Evolutionary conservation across 768 basidiomycete species (phyloP), one percentile per base, ranked within the genome.

Genomic region (Gymnopilus dilepis): DNA sequence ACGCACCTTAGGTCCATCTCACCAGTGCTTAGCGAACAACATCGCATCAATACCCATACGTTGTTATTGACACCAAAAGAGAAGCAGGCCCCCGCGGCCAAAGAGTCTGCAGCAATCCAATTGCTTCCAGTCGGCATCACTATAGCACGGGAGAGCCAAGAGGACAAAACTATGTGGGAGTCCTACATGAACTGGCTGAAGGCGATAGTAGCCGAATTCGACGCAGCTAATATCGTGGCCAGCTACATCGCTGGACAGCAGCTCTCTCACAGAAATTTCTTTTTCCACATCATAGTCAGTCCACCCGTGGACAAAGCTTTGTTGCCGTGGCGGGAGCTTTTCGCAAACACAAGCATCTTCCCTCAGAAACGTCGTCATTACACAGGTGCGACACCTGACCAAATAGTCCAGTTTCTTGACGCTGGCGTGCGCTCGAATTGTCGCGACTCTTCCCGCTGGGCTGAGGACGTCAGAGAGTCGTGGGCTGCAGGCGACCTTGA

Each of bases 1-100:
- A 58, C 47, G 43, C 56, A 58, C 40, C 43, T 58, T 21, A 37
- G 47, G 22, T 45, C 40, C 26, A 58, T 58, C 34, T 13, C 22
- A 58, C 28, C 19, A 11, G 31, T 37, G 6, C 56, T 58, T 58
- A n/a, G 21, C 4, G 22, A 41, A 12, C 41, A 26, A 40, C 30
- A 37, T 42, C 21, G 11, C 21, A 21, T 5, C n/a, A 19, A 41
- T 41, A 37, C 13, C n/a, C n/a, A n/a, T n/a, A n/a, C n/a, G n/a
- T n/a, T n/a, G n/a, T n/a, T n/a, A n/a, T n/a, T n/a, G n/a, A n/a
- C n/a, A n/a, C n/a, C n/a, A n/a, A n/a, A n/a, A n/a, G n/a, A n/a
- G n/a, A n/a, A n/a, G n/a, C n/a, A n/a, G n/a, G n/a, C n/a, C n/a
- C n/a, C n/a, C n/a, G n/a, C n/a, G n/a, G n/a, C n/a, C n/a, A n/a